Base-by-base conservation (phyloP, 257 asterid species). In the Hygrophila difformis region DNA sequence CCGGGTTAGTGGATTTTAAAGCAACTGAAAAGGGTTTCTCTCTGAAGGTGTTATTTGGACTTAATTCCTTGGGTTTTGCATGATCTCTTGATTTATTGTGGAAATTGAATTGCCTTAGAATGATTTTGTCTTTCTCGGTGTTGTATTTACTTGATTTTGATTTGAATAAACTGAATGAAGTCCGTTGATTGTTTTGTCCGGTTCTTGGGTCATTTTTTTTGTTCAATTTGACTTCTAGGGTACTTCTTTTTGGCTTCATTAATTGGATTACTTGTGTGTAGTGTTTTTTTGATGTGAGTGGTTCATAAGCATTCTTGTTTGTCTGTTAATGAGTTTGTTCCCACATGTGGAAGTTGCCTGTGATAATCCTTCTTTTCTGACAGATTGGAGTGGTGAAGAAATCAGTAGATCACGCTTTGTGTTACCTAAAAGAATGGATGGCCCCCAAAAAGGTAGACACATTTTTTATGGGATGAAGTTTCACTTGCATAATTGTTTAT, bases 331-430 rank as follows among this genome's bases (percentile, higher is more conserved):
- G n/a, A n/a, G n/a, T n/a, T n/a, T n/a, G n/a, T n/a, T n/a, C n/a
- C n/a, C n/a, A n/a, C n/a, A n/a, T n/a, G n/a, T n/a, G n/a, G n/a
- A n/a, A n/a, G n/a, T n/a, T n/a, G n/a, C n/a, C n/a, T n/a, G n/a
- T n/a, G n/a, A 12, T 34, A 35, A 22, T 59, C 39, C 16, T 11
- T 24, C 12, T n/a, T 42, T 7, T 1, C 10, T 39, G 43, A 35
- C 70, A 89, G 98, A 44, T 89, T 64, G 98, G 98, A 34, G 68
- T 89, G 47, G 77, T 82, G 69, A 77, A 67, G 60, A 82, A 75
- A 77, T 78, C 94, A 16, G 94, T 78, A 0, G 66, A 51, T 1
- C 15, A 69, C 37, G 18, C 92, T 20, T 62, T 85, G 71, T 55
- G 18, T 14, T 56, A 65, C 54, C 43, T 89, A 40, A 70, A 75